Base-by-base conservation (phyloP, 768 basidiomycete species). In the Boletus rubescentipes region DNA sequence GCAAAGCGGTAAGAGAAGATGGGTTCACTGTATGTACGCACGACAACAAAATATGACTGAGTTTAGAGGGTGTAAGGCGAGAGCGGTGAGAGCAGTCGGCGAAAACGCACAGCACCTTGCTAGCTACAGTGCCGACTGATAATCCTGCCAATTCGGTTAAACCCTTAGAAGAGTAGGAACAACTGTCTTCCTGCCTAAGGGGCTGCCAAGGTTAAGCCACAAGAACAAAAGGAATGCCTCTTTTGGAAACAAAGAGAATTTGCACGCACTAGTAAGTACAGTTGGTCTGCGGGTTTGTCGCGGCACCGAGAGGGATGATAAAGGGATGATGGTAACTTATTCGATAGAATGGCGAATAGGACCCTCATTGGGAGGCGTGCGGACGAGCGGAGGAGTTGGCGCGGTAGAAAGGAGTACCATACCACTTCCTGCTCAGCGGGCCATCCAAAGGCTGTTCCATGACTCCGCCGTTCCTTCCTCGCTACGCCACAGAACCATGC, bases 401-500 rank as follows among this genome's bases (percentile, higher is more conserved):
- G 39, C 36, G 35, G 46, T 2, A 30, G 32, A 53, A 43, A 37
- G 23, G 26, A 40, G 30, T 23, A 20, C 29, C 16, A 38, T 29
- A 31, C 29, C 16, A 47, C 3, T 32, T 30, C 39, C 45, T 46
- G 23, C 41, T n/a, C n/a, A n/a, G n/a, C n/a, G n/a, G 40, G 29
- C 43, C 30, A 31, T 45, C 31, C 38, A 26, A 39, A 34, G 36
- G 30, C 43, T 47, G 46, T 48, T 29, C 23, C 34, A 46, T 37
- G 18, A 41, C 32, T 43, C 51, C 53, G 47, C 53, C 49, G 42
- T 32, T 14, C 34, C 42, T 53, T 57, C 38, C 32, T 60, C 51
- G 58, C 58, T 54, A 61, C 65, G 63, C 65, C 63, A 64, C 61
- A 58, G 49, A 54, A 58, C 46, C 45, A 12, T n/a, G 20, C 23